These are phyloP conservation scores for Antrodiella citrinella DNA, from an alignment of 768 basidiomycete species.

Conservation along the genomic window DNA sequence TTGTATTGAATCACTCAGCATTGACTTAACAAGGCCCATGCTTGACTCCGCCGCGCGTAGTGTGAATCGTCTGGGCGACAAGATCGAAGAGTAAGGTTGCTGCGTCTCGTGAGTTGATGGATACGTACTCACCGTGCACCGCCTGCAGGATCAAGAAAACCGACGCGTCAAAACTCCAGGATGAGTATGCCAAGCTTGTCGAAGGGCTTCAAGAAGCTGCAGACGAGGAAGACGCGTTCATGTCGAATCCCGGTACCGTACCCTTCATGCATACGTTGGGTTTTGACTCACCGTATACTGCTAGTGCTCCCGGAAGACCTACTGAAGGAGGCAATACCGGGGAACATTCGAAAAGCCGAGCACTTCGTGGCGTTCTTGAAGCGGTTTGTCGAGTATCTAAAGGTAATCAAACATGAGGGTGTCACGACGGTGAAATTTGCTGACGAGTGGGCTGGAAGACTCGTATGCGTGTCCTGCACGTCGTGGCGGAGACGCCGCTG, in stretches of 20 bases:
- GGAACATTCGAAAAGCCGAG: slow-evolving; percentile 97
- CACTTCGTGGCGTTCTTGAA: slow-evolving; percentile 98
- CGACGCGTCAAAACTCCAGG: slow-evolving; percentile 89
- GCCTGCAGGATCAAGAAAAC: slow-evolving; percentile 77
- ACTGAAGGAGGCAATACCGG: slow-evolving; percentile 90
- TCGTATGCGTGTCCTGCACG: slow-evolving; percentile 97
- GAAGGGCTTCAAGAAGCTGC: slow-evolving; percentile 82
- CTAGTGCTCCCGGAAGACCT: slow-evolving; percentile 90
- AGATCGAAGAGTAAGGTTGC: slow-evolving; percentile 81
- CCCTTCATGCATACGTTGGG: not conserved
- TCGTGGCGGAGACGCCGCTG: slow-evolving; percentile 95
- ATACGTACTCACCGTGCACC: not conserved
- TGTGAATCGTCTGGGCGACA: slow-evolving; percentile 77
- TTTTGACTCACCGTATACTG: slow-evolving; percentile 3
- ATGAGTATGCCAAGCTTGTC: slow-evolving; percentile 93
- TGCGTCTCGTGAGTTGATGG: slow-evolving; percentile 2
- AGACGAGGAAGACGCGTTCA: slow-evolving; percentile 72
- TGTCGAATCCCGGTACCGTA: slow-evolving; percentile 77
- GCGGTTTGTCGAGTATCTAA: slow-evolving; percentile 97
- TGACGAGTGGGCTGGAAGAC: slow-evolving; percentile 44
- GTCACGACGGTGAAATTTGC: slow-evolving; percentile 1
- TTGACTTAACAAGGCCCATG: slow-evolving; percentile 96
- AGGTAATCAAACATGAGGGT: slow-evolving; percentile 50
- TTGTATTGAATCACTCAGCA: slow-evolving; percentile 96
- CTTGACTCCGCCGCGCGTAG: slow-evolving; percentile 89